Conservation (phyloP, 345 rosid species). For the Ceriops zippeliana region DNA sequence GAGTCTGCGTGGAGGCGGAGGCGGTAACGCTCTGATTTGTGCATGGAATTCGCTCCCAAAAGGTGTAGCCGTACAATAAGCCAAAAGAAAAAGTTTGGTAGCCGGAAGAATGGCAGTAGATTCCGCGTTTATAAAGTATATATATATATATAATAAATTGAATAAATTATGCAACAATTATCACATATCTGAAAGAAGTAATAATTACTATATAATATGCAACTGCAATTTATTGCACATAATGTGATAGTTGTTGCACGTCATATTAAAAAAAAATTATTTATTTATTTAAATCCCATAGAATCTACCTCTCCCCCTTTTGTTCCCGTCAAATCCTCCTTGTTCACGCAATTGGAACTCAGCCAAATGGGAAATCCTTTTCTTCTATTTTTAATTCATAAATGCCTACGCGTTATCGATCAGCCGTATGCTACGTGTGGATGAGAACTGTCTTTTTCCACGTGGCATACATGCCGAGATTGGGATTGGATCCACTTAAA, state of each 20-base stretch:
- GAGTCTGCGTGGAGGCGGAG: constrained; percentile 17
- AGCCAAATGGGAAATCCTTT: not conserved
- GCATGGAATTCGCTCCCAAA: too few relatives aligned
- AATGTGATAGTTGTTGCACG: too few relatives aligned
- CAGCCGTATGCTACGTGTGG: constrained; percentile 28
- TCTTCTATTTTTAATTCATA: not conserved
- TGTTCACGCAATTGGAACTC: too few relatives aligned
- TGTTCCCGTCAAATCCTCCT: too few relatives aligned
- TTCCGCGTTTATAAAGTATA: too few relatives aligned
- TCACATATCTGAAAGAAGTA: not conserved
- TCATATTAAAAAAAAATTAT: too few relatives aligned
- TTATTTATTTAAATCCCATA: too few relatives aligned
- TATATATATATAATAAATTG: not conserved
- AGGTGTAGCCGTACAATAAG: too few relatives aligned
- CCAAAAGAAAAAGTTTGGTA: not conserved
- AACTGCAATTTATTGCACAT: too few relatives aligned
- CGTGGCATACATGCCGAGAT: constrained; percentile 29
- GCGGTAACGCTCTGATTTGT: constrained; percentile 26
- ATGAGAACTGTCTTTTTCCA: constrained; percentile 13
- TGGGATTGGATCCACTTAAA: not conserved
- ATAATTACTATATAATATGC: too few relatives aligned
- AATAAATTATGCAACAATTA: not conserved
- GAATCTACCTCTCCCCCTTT: too few relatives aligned
- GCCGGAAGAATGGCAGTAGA: too few relatives aligned
- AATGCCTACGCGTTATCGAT: constrained; percentile 32